phyloP scores from a whole-genome alignment of 1,284 basidiomycete species.

The Sphaerobolus stellatus region DNA sequence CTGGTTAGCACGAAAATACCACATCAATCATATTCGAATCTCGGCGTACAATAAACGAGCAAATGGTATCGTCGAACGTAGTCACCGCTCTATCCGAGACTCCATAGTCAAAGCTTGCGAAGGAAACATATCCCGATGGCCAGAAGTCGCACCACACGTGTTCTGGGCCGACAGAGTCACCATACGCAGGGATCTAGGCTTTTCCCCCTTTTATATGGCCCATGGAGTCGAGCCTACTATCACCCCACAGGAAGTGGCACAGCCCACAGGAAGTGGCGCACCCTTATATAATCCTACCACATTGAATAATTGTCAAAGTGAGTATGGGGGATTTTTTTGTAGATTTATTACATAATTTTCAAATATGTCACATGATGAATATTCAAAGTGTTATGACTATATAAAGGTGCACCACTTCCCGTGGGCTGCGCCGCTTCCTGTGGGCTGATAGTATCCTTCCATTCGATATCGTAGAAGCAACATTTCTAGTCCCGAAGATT shows the following conservation, averaged over 20 bases:
- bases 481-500: conserved; percentile 29
- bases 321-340: no score
- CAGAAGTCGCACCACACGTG: conserved; percentile 22
- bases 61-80: conserved; percentile 38
- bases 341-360: no score
- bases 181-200: conserved; percentile 25
- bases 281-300: no score
- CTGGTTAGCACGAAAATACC: conserved; percentile 30
- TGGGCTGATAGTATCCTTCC: no score
- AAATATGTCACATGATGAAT: no score
- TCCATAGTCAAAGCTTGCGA: conserved; percentile 36
- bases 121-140: conserved; percentile 34
- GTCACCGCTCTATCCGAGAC: conserved; percentile 37
- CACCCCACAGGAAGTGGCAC: no score
- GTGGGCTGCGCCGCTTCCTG: no score
- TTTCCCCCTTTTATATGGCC: conserved; percentile 37
- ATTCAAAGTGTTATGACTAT: no score
- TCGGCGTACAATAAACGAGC: conserved; percentile 44
- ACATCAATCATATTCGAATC: conserved; percentile 22
- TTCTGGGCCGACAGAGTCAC: conserved; percentile 44
- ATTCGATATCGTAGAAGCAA: conserved; percentile 40
- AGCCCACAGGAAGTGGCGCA: no score
- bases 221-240: conserved; percentile 38
- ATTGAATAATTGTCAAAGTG: no score
- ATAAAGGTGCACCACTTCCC: no score